Percentiles rank a stretch among this genome's conserved stretches.
phyloP scores from a whole-genome alignment of 2,329 filamentous ascomycete species.

The Pseudocercospora fuligena region DNA sequence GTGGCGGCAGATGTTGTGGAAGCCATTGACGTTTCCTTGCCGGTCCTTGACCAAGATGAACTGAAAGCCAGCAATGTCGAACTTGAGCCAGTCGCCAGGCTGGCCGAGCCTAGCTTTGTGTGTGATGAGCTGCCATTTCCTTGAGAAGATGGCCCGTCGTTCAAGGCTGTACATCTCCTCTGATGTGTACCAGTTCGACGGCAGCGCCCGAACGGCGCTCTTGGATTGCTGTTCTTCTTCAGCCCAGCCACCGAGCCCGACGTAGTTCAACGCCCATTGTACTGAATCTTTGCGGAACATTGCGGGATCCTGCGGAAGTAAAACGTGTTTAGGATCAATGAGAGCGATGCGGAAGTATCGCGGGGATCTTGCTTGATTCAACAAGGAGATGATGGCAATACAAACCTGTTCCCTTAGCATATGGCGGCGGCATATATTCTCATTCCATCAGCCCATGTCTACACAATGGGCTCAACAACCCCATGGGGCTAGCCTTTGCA shows the following conservation, averaged over 20 bases:
- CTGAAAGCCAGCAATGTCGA: constrained; percentile 60
- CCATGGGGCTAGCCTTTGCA: constrained; percentile 25
- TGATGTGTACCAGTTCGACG: constrained; percentile 52
- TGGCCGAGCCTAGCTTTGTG: constrained; percentile 37
- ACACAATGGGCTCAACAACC: constrained; percentile 18
- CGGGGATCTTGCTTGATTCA: constrained; percentile 3
- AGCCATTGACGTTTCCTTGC: constrained; percentile 59
- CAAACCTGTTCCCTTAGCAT: constrained; percentile 3
- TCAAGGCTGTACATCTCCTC: constrained; percentile 53
- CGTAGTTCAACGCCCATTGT: constrained; percentile 35
- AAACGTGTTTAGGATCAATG: constrained; percentile 10
- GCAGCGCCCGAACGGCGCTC: constrained; percentile 44
- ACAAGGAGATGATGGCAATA: background rate
- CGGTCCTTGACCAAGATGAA: constrained; percentile 60
- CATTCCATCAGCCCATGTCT: constrained; percentile 9
- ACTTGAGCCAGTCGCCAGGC: constrained; percentile 50
- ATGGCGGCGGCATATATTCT: constrained; percentile 20
- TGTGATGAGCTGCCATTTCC: constrained; percentile 43
- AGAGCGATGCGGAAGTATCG: background rate
- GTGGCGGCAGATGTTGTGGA: constrained; percentile 68
- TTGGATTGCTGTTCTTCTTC: constrained; percentile 32
- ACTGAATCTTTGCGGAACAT: constrained; percentile 21
- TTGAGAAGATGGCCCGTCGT: constrained; percentile 50
- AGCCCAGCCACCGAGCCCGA: constrained; percentile 43
- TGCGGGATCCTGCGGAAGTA: constrained; percentile 10